Percentiles rank a stretch among this genome's conserved stretches.
These are phyloP conservation scores for Quercus robur DNA, from an alignment of 306 rosid species.

Conservation along the genomic window DNA sequence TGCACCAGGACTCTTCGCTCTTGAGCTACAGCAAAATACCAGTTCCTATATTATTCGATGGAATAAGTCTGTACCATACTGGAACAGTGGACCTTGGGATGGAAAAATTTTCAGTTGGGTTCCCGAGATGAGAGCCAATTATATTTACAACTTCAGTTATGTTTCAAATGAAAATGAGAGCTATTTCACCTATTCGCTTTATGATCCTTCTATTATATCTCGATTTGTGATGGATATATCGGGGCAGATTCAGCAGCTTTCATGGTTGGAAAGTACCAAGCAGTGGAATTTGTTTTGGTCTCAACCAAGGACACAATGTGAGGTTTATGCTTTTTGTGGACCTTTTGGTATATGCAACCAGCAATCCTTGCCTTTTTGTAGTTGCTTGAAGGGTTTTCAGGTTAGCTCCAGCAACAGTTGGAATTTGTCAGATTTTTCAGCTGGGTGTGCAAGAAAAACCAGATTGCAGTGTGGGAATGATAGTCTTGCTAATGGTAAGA, in stretches of 20 bases:
- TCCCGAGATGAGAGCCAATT: constrained; percentile 53
- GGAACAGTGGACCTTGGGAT: constrained; percentile 51
- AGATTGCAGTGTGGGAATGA: constrained; percentile 29
- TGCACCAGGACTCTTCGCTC: constrained; percentile 41
- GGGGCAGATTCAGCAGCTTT: constrained; percentile 34
- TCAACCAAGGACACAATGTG: constrained; percentile 48
- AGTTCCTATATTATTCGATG: constrained; percentile 19
- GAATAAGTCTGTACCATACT: constrained; percentile 39
- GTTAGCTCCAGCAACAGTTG: constrained; percentile 31
- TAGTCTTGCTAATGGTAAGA: neutral
- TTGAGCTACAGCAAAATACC: constrained; percentile 29
- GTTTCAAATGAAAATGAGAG: constrained; percentile 41
- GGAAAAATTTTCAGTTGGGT: constrained; percentile 33
- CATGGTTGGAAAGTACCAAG: constrained; percentile 23
- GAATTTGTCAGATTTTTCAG: constrained; percentile 34
- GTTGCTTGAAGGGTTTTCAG: constrained; percentile 42
- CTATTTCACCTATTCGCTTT: constrained; percentile 44
- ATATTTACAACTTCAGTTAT: constrained; percentile 36
- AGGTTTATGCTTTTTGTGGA: constrained; percentile 49
- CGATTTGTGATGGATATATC: constrained; percentile 28
- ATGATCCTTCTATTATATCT: constrained; percentile 6
- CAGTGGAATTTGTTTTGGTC: constrained; percentile 51
- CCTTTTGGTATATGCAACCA: constrained; percentile 48
- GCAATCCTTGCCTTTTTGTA: constrained; percentile 32
- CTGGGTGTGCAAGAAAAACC: constrained; percentile 52